Conservation (phyloP, 345 rosid species). For the Gossypioides kirkii region DNA sequence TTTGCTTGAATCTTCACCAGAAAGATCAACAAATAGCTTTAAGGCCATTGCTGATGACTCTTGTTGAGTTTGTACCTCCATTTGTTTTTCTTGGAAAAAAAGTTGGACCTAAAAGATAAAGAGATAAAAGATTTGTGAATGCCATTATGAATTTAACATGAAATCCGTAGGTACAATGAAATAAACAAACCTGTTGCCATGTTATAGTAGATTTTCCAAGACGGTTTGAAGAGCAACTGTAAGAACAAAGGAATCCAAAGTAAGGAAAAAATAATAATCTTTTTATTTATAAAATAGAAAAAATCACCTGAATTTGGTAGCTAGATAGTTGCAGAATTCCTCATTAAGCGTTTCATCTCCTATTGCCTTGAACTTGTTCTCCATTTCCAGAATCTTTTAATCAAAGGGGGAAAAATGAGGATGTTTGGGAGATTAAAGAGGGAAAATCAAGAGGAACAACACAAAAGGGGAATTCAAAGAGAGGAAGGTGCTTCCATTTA, state of each 20-base stretch:
- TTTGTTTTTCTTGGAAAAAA: conserved; percentile 60
- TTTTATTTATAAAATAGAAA: not conserved
- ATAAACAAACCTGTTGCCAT: conserved; percentile 56
- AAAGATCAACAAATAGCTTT: conserved; percentile 39
- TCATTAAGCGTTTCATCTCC: conserved; percentile 44
- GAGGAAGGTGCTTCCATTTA: not conserved
- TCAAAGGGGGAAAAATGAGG: not conserved
- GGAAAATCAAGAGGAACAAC: not conserved
- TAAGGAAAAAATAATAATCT: not conserved
- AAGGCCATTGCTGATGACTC: conserved; percentile 25
- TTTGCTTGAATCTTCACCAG: conserved; percentile 21
- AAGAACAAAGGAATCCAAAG: conserved; percentile 18
- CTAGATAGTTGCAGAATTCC: conserved; percentile 60
- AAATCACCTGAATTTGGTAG: conserved; percentile 54
- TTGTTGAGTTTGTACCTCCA: conserved; percentile 20
- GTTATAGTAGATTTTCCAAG: conserved; percentile 53
- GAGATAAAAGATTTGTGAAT: not conserved
- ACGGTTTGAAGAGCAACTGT: conserved; percentile 47
- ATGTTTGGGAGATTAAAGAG: not conserved
- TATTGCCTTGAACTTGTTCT: conserved; percentile 56
- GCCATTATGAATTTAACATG: not conserved
- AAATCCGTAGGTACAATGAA: not conserved
- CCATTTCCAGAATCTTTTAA: conserved; percentile 62
- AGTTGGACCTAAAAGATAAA: conserved; percentile 43
- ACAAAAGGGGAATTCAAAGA: not conserved